Conservation (phyloP, 2,329 filamentous ascomycete genomes). For the Neurospora sp. region DNA sequence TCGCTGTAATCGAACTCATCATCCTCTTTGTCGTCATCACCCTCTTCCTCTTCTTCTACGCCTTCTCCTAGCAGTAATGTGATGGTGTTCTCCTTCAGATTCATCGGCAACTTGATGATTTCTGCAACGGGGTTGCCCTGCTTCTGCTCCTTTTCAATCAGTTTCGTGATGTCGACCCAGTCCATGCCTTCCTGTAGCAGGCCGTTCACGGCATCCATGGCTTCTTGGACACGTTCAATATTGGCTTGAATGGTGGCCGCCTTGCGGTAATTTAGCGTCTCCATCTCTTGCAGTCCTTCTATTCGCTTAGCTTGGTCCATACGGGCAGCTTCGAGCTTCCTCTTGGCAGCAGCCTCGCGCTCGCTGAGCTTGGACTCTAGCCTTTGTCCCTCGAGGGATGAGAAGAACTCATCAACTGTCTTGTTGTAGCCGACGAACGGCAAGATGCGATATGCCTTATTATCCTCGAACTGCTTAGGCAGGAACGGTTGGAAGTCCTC, state of each 20-base stretch:
- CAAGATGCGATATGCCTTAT: conserved; percentile 56
- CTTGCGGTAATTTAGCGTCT: conserved; percentile 76
- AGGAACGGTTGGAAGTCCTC: conserved; percentile 94
- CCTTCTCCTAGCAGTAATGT: conserved; percentile 70
- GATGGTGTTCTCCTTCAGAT: conserved; percentile 80
- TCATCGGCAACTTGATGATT: conserved; percentile 78
- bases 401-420: conserved; percentile 94
- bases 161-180: conserved; percentile 80
- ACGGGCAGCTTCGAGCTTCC: conserved; percentile 75
- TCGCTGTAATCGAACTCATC: conserved; percentile 53
- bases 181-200: conserved; percentile 94
- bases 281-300: conserved; percentile 70
- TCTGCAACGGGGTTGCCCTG: conserved; percentile 75
- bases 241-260: conserved; percentile 88
- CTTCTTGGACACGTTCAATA: conserved; percentile 81
- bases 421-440: conserved; percentile 81
- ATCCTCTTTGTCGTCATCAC: conserved; percentile 44
- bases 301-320: conserved; percentile 78
- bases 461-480: conserved; percentile 66
- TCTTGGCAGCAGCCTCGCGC: conserved; percentile 68
- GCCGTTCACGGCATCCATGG: conserved; percentile 83
- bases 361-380: conserved; percentile 76
- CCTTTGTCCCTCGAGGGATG: conserved; percentile 88
- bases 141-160: conserved; percentile 80
- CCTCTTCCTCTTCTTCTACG: conserved; percentile 45